Conservation (phyloP, 306 rosid species). For the Ochetophila trinervis region DNA sequence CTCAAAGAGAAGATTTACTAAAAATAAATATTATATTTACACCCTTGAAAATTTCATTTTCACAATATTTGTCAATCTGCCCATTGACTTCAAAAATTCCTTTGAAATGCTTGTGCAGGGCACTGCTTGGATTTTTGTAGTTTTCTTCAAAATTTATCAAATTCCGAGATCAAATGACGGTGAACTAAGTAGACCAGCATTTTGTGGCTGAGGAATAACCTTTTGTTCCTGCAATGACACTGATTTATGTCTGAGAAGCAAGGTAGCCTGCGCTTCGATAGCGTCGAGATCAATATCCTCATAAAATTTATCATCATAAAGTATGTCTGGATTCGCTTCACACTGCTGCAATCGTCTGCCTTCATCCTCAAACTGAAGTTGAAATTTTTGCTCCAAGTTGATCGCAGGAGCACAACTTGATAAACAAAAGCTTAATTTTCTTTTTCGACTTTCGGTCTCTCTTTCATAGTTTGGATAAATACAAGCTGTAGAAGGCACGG, state of each 20-base stretch:
- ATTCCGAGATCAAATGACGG: constrained; percentile 94
- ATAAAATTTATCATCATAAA: constrained; percentile 64
- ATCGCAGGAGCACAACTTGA: constrained; percentile 48
- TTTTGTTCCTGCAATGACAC: constrained; percentile 41
- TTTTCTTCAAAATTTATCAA: constrained; percentile 23
- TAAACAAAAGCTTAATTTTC: constrained; percentile 47
- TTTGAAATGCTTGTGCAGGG: not conserved
- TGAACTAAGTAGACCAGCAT: constrained; percentile 30
- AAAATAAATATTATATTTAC: too few species aligned
- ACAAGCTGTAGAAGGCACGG: constrained; percentile 33
- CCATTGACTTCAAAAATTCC: not conserved
- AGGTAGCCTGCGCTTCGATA: constrained; percentile 75
- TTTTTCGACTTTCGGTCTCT: constrained; percentile 40
- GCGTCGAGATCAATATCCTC: constrained; percentile 73
- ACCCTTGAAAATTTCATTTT: too few species aligned
- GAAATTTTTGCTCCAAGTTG: constrained; percentile 63
- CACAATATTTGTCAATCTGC: not conserved
- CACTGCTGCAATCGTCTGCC: constrained; percentile 27
- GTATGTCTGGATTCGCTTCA: constrained; percentile 29
- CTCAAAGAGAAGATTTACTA: not conserved
- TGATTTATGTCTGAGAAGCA: constrained; percentile 56
- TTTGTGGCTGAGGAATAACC: constrained; percentile 29
- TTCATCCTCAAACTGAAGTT: constrained; percentile 39
- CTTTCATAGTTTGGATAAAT: constrained; percentile 23
- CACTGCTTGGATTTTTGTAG: constrained; percentile 3